These are phyloP conservation scores for Pichia nakasei DNA, from an alignment of 805 yeast species.

Conservation along the genomic window DNA sequence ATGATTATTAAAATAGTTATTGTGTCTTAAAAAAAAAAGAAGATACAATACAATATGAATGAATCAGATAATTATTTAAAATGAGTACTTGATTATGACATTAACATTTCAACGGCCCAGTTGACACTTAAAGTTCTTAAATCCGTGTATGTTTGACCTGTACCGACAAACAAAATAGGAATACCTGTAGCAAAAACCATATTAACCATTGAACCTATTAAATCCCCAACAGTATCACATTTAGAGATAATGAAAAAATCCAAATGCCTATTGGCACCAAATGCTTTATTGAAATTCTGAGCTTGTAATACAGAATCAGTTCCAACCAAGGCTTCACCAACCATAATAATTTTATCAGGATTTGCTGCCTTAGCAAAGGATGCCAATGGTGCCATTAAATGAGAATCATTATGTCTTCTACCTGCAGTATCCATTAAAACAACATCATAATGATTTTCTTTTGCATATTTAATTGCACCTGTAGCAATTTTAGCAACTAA, in stretches of 20 bases:
- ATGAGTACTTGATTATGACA: conserved; percentile 36
- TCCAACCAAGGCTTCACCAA: conserved; percentile 96
- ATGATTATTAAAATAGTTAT: too few relatives aligned
- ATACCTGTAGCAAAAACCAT: conserved; percentile 95
- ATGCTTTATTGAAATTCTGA: conserved; percentile 82
- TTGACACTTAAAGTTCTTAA: conserved; percentile 81
- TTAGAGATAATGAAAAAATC: conserved; percentile 91
- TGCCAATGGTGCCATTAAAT: conserved; percentile 90
- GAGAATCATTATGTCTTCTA: conserved; percentile 89
- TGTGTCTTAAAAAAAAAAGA: too few relatives aligned
- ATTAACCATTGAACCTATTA: conserved; percentile 94
- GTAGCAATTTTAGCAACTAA: conserved; percentile 88
- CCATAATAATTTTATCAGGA: conserved; percentile 96
- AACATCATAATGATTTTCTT: conserved; percentile 62
- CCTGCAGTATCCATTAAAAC: conserved; percentile 97
- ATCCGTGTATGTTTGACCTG: conserved; percentile 95
- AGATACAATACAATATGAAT: too few relatives aligned
- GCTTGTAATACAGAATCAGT: conserved; percentile 97
- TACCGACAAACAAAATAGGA: conserved; percentile 91
- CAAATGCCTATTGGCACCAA: conserved; percentile 70
- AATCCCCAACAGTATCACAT: conserved; percentile 95
- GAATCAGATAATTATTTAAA: background rate
- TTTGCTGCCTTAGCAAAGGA: conserved; percentile 92
- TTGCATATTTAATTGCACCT: conserved; percentile 78
- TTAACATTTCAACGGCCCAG: conserved; percentile 82